phyloP scores from a whole-genome alignment of 345 rosid species.

The Eucalyptus urophylla region DNA sequence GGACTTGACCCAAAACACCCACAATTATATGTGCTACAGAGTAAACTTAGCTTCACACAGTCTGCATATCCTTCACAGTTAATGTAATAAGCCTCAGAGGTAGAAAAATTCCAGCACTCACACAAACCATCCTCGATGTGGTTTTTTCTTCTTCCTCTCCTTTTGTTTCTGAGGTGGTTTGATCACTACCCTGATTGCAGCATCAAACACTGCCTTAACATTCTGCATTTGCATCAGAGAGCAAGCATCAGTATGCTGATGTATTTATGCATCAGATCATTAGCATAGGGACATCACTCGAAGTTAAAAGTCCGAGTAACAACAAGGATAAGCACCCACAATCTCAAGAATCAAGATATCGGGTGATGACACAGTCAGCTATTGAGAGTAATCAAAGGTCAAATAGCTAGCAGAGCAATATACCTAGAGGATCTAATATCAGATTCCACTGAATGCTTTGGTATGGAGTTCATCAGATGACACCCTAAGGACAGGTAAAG shows the following conservation, averaged over 20 bases:
- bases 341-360: not conserved
- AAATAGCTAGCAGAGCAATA: not conserved
- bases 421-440: not conserved
- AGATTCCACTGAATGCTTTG: not conserved
- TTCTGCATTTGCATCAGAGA: conserved; percentile 30
- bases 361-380: not conserved
- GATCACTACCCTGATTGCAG: conserved; percentile 87
- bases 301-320: not conserved
- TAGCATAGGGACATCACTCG: not conserved
- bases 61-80: not conserved
- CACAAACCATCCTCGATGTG: conserved; percentile 58
- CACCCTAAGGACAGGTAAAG: not conserved
- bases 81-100: not conserved
- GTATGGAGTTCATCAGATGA: not conserved
- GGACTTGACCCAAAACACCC: not conserved
- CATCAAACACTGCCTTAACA: conserved; percentile 93
- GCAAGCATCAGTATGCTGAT: not conserved
- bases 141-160: conserved; percentile 68
- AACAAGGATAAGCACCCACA: not conserved
- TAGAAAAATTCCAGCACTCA: conserved; percentile 18
- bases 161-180: conserved; percentile 69
- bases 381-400: not conserved
- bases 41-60: not conserved
- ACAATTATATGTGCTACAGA: not conserved
- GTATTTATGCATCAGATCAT: not conserved